Evolutionary conservation across 2,329 filamentous ascomycete genomes (phyloP).

Genomic region (Nakataea oryzae): DNA sequence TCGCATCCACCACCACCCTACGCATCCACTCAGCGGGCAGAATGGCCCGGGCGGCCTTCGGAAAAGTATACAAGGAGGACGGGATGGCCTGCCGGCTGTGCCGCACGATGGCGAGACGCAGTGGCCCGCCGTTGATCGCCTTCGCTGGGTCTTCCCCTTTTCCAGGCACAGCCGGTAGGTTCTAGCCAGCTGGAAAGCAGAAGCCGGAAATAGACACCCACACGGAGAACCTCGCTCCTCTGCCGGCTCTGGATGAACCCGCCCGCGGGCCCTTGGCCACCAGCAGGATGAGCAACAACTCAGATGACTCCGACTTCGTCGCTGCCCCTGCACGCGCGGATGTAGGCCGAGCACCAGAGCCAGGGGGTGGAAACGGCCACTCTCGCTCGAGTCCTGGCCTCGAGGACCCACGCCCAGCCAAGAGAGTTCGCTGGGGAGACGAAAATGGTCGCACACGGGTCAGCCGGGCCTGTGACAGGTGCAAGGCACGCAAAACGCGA

Average conservation of each 20-base stretch:
- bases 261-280: neutral
- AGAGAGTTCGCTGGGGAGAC: neutral
- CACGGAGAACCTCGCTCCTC: neutral
- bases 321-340: neutral
- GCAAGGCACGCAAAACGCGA: constrained; percentile 1
- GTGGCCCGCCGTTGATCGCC: neutral
- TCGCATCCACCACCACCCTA: neutral
- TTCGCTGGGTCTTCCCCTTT: neutral
- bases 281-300: neutral
- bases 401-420: neutral
- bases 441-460: neutral
- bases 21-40: neutral
- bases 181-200: neutral
- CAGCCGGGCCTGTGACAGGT: constrained; percentile 1
- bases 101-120: neutral
- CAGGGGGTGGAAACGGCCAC: neutral
- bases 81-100: neutral
- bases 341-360: neutral
- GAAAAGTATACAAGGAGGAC: neutral
- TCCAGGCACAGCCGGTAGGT: neutral
- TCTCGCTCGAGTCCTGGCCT: neutral
- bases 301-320: neutral
- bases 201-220: neutral
- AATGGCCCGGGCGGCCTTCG: neutral
- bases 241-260: neutral